Evolutionary conservation across 1,139 yeast species (phyloP).

Genomic region (Yamadazyma conglobata): DNA sequence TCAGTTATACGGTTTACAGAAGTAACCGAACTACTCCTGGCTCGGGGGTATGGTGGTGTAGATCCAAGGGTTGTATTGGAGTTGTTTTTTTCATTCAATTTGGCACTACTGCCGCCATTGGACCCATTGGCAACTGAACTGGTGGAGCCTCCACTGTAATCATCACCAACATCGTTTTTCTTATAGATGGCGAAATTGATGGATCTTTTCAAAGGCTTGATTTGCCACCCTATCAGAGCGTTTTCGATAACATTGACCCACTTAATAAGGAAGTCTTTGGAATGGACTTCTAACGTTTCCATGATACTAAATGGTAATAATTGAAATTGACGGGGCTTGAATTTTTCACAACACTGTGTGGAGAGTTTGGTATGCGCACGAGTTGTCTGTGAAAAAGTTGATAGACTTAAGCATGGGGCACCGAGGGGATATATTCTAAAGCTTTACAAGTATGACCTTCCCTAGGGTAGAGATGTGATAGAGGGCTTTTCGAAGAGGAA

Average conservation of each 20-base stretch:
- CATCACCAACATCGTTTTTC: conserved; percentile 29
- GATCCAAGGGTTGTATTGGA: conserved; percentile 14
- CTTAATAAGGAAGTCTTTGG: conserved; percentile 82
- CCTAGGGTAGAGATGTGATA: too few species aligned
- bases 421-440: too few species aligned
- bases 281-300: conserved; percentile 85
- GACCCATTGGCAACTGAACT: conserved; percentile 1
- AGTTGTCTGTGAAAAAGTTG: too few species aligned
- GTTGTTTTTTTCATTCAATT: conserved; percentile 7
- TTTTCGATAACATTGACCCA: conserved; percentile 81
- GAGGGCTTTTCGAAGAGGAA: too few species aligned
- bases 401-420: too few species aligned
- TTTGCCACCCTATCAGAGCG: conserved; percentile 69
- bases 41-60: conserved; percentile 15
- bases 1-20: conserved; percentile 40
- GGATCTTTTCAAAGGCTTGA: conserved; percentile 82
- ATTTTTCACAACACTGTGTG: too few species aligned
- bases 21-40: conserved; percentile 33
- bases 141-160: neutral
- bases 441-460: too few species aligned
- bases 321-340: too few species aligned
- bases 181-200: conserved; percentile 63
- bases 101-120: conserved; percentile 3
- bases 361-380: too few species aligned
- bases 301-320: too few species aligned